phyloP scores from a whole-genome alignment of 352 stramenopile genomes.

The Peronospora destructor region DNA sequence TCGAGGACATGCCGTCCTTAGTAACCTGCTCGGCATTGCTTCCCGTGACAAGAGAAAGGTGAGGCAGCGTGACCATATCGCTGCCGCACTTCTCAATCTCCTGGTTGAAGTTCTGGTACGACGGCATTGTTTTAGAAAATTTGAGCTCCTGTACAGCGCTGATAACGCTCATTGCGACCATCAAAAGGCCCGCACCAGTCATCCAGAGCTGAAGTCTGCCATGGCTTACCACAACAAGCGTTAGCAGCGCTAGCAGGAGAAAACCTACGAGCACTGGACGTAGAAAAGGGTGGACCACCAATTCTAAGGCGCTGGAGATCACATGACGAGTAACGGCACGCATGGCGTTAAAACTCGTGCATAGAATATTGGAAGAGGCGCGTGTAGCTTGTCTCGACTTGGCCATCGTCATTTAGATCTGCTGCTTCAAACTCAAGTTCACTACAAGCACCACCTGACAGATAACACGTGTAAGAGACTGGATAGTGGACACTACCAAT shows the following conservation, averaged over 20 bases:
- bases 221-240: conserved; percentile 40
- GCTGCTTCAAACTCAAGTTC: background rate
- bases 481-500: too few relatives aligned
- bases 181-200: conserved; percentile 48
- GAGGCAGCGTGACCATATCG: conserved; percentile 44
- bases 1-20: conserved; percentile 20
- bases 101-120: conserved; percentile 53
- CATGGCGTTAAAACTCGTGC: conserved; percentile 26
- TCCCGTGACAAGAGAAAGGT: conserved; percentile 33
- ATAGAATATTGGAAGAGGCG: conserved; percentile 23
- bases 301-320: conserved; percentile 15
- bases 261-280: conserved; percentile 25
- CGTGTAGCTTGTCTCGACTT: conserved; percentile 18
- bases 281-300: conserved; percentile 19
- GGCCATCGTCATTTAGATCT: conserved; percentile 25
- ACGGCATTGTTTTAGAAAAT: conserved; percentile 29
- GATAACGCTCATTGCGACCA: conserved; percentile 54
- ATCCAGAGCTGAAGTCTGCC: conserved; percentile 62
- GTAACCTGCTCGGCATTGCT: conserved; percentile 9
- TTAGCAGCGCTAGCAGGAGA: conserved; percentile 38
- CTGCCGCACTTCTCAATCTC: conserved; percentile 43
- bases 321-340: conserved; percentile 27
- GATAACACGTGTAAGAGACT: too few relatives aligned
- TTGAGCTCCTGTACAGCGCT: conserved; percentile 63
- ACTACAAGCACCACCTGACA: background rate